Evolutionary conservation across 2,329 filamentous ascomycete species (phyloP).

Genomic region (Basipetospora chlamydospora): DNA sequence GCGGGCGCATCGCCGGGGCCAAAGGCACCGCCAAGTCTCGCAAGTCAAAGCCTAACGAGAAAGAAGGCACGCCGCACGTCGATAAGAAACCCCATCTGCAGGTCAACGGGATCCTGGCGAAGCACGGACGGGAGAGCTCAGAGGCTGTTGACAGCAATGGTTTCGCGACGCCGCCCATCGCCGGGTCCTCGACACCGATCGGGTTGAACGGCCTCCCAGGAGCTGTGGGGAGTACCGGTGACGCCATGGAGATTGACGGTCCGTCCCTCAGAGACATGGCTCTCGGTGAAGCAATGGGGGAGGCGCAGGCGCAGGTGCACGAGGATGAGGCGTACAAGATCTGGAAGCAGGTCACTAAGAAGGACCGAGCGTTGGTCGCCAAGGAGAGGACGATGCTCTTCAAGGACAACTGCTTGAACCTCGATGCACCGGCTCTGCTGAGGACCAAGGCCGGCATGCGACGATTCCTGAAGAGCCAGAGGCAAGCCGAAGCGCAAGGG

Average conservation of each 20-base stretch:
- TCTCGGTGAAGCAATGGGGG: conserved; percentile 47
- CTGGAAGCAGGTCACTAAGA: conserved; percentile 98
- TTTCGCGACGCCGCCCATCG: conserved; percentile 65
- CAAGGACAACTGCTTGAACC: conserved; percentile 67
- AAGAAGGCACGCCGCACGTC: conserved; percentile 63
- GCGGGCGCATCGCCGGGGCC: conserved; percentile 67
- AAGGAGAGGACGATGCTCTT: conserved; percentile 80
- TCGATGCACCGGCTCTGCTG: conserved; percentile 75
- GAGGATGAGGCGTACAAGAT: conserved; percentile 93
- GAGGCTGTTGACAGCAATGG: conserved; percentile 78
- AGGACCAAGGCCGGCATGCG: conserved; percentile 81
- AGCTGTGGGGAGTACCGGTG: conserved; percentile 53
- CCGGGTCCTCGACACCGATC: conserved; percentile 63
- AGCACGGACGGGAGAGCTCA: conserved; percentile 53
- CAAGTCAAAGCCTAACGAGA: conserved; percentile 54
- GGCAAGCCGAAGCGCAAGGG: conserved; percentile 18
- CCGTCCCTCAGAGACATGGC: conserved; percentile 53
- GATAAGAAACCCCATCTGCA: conserved; percentile 63
- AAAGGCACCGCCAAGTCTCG: conserved; percentile 66
- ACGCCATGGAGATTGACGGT: conserved; percentile 78
- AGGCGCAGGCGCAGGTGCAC: conserved; percentile 59
- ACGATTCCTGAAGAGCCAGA: conserved; percentile 67
- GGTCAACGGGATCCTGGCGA: conserved; percentile 47
- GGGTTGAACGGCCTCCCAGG: conserved; percentile 53
- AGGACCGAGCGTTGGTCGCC: conserved; percentile 73